Base-by-base conservation (phyloP, 2,329 filamentous ascomycete species). In the Trichoderma sp. region DNA sequence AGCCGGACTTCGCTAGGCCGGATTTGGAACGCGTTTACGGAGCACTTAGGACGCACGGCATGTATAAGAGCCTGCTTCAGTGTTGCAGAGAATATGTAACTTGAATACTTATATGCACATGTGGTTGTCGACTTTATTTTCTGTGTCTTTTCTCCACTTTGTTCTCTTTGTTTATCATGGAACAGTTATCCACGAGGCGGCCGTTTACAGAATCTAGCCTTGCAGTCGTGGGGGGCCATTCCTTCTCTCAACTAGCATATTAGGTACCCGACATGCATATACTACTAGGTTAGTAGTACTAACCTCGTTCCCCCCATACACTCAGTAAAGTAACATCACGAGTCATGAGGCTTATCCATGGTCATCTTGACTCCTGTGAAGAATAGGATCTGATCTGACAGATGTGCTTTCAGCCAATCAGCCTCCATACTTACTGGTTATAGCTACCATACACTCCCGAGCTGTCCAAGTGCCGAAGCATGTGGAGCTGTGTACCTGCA, bases 401-500 rank as follows among this genome's bases (percentile, higher is more conserved):
- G 17, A n/a, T 22, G 12, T 12, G 9, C 19, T 39, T 27, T 58
- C 34, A 27, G 12, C 6, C 17, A 15, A 25, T 22, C 25, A 25
- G 35, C 34, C 22, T 6, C 22, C n/a, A n/a, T 48, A 22, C 5
- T 48, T 19, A n/a, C n/a, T n/a, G n/a, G n/a, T n/a, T 29, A 8
- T 15, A n/a, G 15, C 25, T 2, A 32, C 34, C 35, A 22, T 19
- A 35, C 8, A 25, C 25, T 29, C 52, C 17, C 2, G 29, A 19
- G 29, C 6, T 5, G 17, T 37, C 29, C n/a, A 17, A 63, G 42
- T 22, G 25, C 13, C 59, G 48, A n/a, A n/a, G n/a, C 10, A 53
- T 53, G 59, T 63, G 59, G 59, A 64, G 60, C 35, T 48, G 17
- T 35, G 60, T 64, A 54, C 60, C 60, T 64, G 50, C 60, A 53